These are phyloP conservation scores for Lichtheimia ramosa DNA, from an alignment of 371 early-diverging fungal species.

Conservation along the genomic window DNA sequence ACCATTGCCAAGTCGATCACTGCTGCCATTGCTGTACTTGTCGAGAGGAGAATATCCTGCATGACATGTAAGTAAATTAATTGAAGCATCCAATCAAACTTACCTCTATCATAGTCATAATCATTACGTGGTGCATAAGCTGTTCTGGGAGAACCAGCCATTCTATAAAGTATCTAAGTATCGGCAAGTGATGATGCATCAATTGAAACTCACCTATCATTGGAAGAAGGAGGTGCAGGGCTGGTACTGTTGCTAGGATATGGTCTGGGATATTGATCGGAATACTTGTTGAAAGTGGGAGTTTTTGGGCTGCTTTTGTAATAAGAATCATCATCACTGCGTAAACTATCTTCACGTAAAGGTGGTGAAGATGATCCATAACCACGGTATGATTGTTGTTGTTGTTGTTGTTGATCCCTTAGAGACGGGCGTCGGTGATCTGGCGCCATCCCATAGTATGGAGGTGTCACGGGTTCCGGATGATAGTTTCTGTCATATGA, in stretches of 20 bases:
- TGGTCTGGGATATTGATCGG: constrained; percentile 18
- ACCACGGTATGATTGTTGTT: constrained; percentile 1
- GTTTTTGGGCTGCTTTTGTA: constrained; percentile 13
- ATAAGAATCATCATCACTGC: constrained; percentile 2
- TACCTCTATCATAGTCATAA: constrained; percentile 11
- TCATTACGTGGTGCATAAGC: constrained; percentile 7
- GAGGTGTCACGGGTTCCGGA: constrained; percentile 29
- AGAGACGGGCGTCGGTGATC: constrained; percentile 19
- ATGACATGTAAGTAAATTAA: no score
- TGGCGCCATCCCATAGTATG: constrained; percentile 27
- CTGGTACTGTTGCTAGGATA: constrained; percentile 37
- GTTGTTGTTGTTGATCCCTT: constrained; percentile 6
- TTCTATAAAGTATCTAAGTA: no score
- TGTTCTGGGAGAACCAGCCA: no score
- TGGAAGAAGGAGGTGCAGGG: constrained; percentile 24
- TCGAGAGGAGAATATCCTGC: neutral
- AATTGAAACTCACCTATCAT: no score
- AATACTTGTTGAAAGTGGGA: constrained; percentile 13
- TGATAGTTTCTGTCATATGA: constrained; percentile 3
- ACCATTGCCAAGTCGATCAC: constrained; percentile 2
- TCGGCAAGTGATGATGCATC: no score
- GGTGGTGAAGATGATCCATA: constrained; percentile 1
- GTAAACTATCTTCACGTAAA: constrained; percentile 11
- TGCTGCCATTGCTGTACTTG: constrained; percentile 2
- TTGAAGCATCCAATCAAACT: neutral